Percentiles rank a stretch among this genome's conserved stretches.
Evolutionary conservation across 306 rosid species (phyloP).

Genomic region (Vigna radiata): DNA sequence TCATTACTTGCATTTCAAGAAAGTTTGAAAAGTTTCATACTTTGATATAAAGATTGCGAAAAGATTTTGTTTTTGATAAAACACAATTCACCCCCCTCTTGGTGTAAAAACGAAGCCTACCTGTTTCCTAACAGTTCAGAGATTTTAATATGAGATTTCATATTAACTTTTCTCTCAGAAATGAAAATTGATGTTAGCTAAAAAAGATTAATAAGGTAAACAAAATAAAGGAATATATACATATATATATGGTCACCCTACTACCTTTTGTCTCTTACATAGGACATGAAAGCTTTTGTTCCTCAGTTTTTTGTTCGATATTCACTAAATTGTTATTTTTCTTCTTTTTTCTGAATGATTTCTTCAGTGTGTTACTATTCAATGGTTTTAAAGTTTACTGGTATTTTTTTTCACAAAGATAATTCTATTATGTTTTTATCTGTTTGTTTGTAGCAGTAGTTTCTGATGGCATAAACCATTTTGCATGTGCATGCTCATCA

Average conservation of each 20-base stretch:
- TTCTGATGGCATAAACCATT: neutral
- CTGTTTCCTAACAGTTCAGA: too few species aligned
- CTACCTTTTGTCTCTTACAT: neutral
- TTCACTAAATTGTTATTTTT: constrained; percentile 38
- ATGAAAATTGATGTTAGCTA: constrained; percentile 3
- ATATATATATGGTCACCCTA: neutral
- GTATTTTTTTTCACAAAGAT: neutral
- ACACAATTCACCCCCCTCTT: too few species aligned
- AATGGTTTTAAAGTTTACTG: neutral
- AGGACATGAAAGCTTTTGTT: constrained; percentile 44
- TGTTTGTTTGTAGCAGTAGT: neutral
- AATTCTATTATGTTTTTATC: neutral
- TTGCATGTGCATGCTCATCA: neutral
- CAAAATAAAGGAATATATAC: neutral
- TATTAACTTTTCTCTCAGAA: constrained; percentile 8
- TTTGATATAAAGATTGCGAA: too few species aligned
- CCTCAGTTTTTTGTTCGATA: constrained; percentile 53
- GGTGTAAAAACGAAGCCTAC: too few species aligned
- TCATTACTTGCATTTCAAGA: too few species aligned
- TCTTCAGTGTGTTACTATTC: neutral
- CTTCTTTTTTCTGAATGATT: neutral
- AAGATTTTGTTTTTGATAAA: too few species aligned
- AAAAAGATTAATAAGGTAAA: constrained; percentile 35
- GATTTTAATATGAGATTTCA: neutral
- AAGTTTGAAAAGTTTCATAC: too few species aligned